These are phyloP conservation scores for Salvia rosmarinus DNA, from an alignment of 257 asterid species.

Conservation along the genomic window DNA sequence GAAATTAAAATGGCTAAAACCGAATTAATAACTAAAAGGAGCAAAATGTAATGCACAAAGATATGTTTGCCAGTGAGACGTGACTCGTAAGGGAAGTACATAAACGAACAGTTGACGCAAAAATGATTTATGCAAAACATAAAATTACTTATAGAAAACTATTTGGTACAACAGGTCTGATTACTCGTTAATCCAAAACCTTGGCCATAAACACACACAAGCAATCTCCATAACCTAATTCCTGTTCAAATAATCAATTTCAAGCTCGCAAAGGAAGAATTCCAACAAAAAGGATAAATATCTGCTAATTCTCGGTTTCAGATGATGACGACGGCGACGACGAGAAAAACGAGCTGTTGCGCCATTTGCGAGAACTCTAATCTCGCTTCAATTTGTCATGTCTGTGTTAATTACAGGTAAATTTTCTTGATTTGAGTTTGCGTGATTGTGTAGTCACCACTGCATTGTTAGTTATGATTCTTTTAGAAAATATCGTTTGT, in stretches of 20 bases:
- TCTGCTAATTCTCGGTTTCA: slow-evolving; percentile 3
- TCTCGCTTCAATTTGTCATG: slow-evolving; percentile 81
- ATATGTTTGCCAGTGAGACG: neutral
- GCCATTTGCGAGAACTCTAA: slow-evolving; percentile 80
- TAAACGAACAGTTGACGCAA: neutral
- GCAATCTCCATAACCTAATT: slow-evolving; percentile 28
- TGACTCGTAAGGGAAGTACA: neutral
- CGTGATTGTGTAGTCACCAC: slow-evolving; percentile 4
- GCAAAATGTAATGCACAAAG: neutral
- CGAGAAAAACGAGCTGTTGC: slow-evolving; percentile 64
- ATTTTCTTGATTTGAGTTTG: slow-evolving; percentile 1
- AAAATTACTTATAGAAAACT: neutral
- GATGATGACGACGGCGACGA: slow-evolving; percentile 46
- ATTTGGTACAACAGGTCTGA: neutral
- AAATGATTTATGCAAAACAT: neutral
- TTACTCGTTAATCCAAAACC: slow-evolving; percentile 14
- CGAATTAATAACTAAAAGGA: neutral
- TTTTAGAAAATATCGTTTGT: slow-evolving; percentile 6
- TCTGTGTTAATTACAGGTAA: slow-evolving; percentile 88
- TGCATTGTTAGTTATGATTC: neutral
- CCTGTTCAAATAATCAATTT: neutral
- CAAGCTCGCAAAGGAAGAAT: neutral
- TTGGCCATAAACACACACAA: neutral
- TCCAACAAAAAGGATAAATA: neutral
- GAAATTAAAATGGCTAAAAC: neutral